Base-by-base conservation (phyloP, 768 basidiomycete genomes). In the Boletus vermiculosoides region DNA sequence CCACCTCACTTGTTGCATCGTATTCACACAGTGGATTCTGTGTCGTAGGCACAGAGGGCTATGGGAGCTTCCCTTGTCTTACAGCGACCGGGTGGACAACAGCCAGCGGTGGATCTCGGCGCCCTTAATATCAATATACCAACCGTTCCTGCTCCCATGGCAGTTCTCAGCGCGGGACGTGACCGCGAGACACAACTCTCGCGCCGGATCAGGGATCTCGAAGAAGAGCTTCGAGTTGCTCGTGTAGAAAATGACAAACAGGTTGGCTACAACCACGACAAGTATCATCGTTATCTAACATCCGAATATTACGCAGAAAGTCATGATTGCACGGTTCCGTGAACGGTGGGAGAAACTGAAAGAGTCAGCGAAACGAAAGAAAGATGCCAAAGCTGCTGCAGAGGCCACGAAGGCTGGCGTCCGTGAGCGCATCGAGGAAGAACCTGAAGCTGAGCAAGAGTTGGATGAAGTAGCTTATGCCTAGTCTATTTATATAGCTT, bases 321-420 rank as follows among this genome's bases (percentile, higher is more conserved):
- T 83, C 12, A 88, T 91, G 82, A 91, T 92, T 60, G 77, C 79
- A 22, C 87, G 88, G 64, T 93, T 90, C 73, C 83, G 88, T 28
- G 92, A 93, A 73, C 80, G 90, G 40, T 94, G 92, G 92, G 89
- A 90, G 68, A 92, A 91, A 70, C 76, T 94, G 55, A 94, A 94
- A 69, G 92, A 94, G 66, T 88, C 88, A 28, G 88, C 90, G 9
- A 91, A 86, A 71, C 84, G 88, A 58, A 92, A 93, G 75, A 90
- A 92, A 69, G 88, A 90, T 65, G 86, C 85, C 50, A 82, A 80
- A 63, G 78, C 74, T 15, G 81, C 80, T 10, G 78, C 79, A 18
- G 80, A 78, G 22, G 76, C 74, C 18, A 66, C 78, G 63, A 72
- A 74, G 39, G 63, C 76, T 23, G 71, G 74, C 31, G 78, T 86